phyloP scores from a whole-genome alignment of 2,329 filamentous ascomycete species.

The Diaporthe sp. region DNA sequence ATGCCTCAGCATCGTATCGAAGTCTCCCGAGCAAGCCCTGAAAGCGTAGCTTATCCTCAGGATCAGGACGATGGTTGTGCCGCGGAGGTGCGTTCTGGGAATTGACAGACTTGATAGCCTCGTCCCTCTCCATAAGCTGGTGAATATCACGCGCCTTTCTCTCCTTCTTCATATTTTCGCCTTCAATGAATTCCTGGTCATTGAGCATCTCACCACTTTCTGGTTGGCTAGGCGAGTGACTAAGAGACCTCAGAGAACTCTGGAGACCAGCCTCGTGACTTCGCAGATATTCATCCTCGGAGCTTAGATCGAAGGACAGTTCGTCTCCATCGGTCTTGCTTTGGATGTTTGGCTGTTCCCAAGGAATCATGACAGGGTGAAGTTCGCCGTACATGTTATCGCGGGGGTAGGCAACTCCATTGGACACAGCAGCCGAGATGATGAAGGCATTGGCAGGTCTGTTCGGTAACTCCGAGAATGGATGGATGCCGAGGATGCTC shows the following conservation, averaged over 20 bases:
- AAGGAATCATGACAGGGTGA: neutral
- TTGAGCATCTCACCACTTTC: neutral
- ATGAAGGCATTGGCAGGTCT: constrained; percentile 34
- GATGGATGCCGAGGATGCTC: constrained; percentile 36
- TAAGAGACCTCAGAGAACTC: neutral
- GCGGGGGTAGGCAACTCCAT: neutral
- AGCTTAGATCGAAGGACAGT: neutral
- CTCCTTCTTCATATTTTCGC: neutral
- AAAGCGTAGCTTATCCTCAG: constrained; percentile 38
- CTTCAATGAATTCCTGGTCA: neutral
- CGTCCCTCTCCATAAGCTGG: constrained; percentile 27
- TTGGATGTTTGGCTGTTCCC: neutral
- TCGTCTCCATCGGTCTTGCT: neutral
- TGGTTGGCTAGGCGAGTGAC: neutral
- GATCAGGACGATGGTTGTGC: neutral
- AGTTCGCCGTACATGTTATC: neutral
- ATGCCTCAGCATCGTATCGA: neutral
- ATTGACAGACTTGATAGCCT: constrained; percentile 33
- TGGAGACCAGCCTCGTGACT: neutral
- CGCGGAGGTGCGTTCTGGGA: neutral
- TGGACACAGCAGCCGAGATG: constrained; percentile 35
- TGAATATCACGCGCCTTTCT: neutral
- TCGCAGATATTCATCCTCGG: neutral
- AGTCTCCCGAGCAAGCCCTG: constrained; percentile 36
- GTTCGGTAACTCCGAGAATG: constrained; percentile 20